Conservation (phyloP, 2,329 filamentous ascomycete species). For the Trichoderma semiorbis region DNA sequence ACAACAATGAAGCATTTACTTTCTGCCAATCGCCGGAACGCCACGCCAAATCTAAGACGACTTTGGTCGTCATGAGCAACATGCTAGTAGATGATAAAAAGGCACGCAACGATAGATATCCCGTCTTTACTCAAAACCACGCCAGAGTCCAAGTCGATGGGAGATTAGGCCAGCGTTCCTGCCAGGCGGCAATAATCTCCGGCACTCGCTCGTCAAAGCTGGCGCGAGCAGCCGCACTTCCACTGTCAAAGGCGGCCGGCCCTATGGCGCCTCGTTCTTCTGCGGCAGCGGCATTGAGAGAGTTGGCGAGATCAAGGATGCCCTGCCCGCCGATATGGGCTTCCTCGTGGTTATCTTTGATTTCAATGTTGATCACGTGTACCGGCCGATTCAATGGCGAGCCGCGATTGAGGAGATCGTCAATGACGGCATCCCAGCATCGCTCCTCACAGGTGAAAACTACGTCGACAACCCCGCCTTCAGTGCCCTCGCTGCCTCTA, state of each 20-base stretch:
- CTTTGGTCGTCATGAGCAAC: neutral
- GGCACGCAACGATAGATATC: neutral
- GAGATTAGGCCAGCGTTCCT: constrained; percentile 88
- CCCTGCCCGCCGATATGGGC: constrained; percentile 84
- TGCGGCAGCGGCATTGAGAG: constrained; percentile 73
- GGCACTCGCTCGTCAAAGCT: constrained; percentile 92
- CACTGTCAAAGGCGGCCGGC: constrained; percentile 64
- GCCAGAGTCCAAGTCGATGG: constrained; percentile 92
- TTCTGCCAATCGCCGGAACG: constrained; percentile 8
- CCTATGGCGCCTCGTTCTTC: constrained; percentile 71
- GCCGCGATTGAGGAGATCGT: constrained; percentile 84
- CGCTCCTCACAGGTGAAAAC: constrained; percentile 97
- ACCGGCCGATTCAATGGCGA: constrained; percentile 86
- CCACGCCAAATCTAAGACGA: constrained; percentile 7
- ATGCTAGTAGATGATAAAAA: neutral
- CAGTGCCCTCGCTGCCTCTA: constrained; percentile 74
- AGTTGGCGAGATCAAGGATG: constrained; percentile 86
- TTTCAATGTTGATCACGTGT: constrained; percentile 97
- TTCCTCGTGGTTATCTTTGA: constrained; percentile 97
- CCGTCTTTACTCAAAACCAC: constrained; percentile 66
- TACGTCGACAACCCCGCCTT: constrained; percentile 86
- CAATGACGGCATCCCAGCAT: constrained; percentile 96
- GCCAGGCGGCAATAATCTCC: constrained; percentile 87
- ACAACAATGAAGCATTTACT: neutral
- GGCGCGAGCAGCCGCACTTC: constrained; percentile 61